Percentiles rank a stretch among this genome's conserved stretches.
Conservation (phyloP, 306 rosid genomes). For the Dryas drummondii region DNA sequence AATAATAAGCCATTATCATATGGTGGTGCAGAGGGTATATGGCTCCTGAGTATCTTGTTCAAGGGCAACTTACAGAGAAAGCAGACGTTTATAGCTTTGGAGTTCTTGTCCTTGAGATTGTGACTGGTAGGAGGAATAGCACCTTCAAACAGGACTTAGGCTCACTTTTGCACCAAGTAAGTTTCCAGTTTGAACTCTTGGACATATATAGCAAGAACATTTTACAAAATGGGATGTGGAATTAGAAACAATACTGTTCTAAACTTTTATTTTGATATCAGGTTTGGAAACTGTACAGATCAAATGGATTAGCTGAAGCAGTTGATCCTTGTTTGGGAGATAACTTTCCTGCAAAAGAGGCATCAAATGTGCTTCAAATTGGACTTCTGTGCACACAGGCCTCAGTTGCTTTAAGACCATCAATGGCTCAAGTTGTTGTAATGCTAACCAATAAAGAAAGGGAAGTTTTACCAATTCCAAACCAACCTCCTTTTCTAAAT, state of each 20-base stretch:
- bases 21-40: constrained; percentile 64
- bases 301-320: constrained; percentile 46
- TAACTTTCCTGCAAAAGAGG: constrained; percentile 50
- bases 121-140: constrained; percentile 65
- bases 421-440: constrained; percentile 54
- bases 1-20: no score
- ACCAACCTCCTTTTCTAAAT: constrained; percentile 76
- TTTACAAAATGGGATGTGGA: neutral
- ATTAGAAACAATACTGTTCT: neutral
- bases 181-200: neutral
- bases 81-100: constrained; percentile 86
- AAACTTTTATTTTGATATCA: constrained; percentile 28
- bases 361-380: constrained; percentile 52
- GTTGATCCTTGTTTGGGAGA: constrained; percentile 55
- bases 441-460: constrained; percentile 48
- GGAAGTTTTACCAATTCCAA: constrained; percentile 51
- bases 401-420: constrained; percentile 63
- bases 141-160: constrained; percentile 46
- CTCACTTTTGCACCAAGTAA: constrained; percentile 73
- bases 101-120: constrained; percentile 77
- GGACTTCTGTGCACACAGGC: constrained; percentile 87
- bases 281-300: constrained; percentile 66
- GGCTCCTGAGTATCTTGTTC: constrained; percentile 88
- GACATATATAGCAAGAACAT: neutral
- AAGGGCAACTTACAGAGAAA: constrained; percentile 86